A percentile compares a stretch with the other conserved stretches of the same genome.
phyloP scores from a whole-genome alignment of 768 basidiomycete species.

The Mycena galopus region DNA sequence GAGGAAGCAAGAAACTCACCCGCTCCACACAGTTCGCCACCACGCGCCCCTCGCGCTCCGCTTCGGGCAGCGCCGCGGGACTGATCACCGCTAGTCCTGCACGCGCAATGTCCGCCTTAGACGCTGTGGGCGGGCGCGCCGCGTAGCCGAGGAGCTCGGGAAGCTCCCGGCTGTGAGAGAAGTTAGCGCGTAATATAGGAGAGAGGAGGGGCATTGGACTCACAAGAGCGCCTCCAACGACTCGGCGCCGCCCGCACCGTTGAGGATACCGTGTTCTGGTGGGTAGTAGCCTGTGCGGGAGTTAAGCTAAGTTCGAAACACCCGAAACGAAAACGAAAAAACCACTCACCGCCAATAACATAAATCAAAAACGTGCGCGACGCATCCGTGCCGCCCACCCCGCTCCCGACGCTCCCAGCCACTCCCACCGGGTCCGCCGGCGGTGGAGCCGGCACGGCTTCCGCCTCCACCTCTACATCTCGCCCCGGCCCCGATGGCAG shows the following conservation, averaged over 20 bases:
- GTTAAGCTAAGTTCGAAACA: background rate
- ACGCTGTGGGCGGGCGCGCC: conserved; percentile 84
- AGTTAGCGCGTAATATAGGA: background rate
- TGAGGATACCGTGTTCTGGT: conserved; percentile 88
- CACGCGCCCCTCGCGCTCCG: conserved; percentile 73
- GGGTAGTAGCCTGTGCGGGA: conserved; percentile 84
- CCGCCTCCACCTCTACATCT: background rate
- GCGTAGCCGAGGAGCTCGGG: conserved; percentile 86
- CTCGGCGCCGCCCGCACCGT: conserved; percentile 79
- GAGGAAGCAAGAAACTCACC: conserved; percentile 57
- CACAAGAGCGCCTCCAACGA: conserved; percentile 86
- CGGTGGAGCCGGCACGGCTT: background rate
- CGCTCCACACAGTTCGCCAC: conserved; percentile 84
- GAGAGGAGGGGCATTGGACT: conserved; percentile 40
- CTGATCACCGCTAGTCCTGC: conserved; percentile 85
- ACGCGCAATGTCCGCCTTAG: conserved; percentile 87
- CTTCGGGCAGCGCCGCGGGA: conserved; percentile 62
- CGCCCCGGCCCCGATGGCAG: too few relatives aligned
- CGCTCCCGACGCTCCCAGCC: background rate
- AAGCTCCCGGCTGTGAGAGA: conserved; percentile 68
- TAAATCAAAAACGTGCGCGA: conserved; percentile 90
- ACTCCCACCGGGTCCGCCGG: background rate
- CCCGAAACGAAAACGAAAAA: conserved; percentile 8
- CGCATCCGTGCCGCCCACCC: conserved; percentile 15
- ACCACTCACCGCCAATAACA: conserved; percentile 79